A percentile compares a stretch with the other conserved stretches of the same genome.
phyloP scores from a whole-genome alignment of 495 filamentous ascomycete genomes.

The Hypoxylon cercidicola region DNA sequence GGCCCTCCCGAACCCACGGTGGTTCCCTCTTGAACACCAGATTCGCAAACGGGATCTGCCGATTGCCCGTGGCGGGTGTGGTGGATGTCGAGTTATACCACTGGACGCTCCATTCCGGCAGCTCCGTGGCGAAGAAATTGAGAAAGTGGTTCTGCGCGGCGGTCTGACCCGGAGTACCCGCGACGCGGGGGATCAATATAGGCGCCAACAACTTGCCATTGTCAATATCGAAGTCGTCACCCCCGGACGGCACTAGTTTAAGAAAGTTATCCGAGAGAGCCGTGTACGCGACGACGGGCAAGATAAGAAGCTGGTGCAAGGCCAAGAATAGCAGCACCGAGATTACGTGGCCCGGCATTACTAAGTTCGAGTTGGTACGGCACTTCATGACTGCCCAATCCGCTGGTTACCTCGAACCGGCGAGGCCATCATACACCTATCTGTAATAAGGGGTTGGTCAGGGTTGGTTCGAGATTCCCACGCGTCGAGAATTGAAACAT shows the following conservation, averaged over 20 bases:
- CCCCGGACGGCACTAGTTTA: conserved; percentile 70
- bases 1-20: conserved; percentile 76
- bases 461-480: conserved; percentile 5
- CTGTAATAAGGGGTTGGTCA: not conserved
- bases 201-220: conserved; percentile 81
- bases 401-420: conserved; percentile 42
- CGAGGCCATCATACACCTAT: conserved; percentile 37
- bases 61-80: conserved; percentile 76
- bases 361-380: conserved; percentile 20
- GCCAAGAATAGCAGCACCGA: conserved; percentile 39
- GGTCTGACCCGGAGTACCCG: conserved; percentile 81
- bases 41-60: conserved; percentile 83
- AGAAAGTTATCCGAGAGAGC: conserved; percentile 78
- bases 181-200: conserved; percentile 89
- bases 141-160: conserved; percentile 83
- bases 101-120: conserved; percentile 81
- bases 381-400: conserved; percentile 33
- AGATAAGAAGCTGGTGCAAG: conserved; percentile 48
- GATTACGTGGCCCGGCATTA: conserved; percentile 40
- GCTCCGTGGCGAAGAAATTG: conserved; percentile 75
- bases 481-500: conserved; percentile 17
- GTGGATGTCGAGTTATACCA: conserved; percentile 87
- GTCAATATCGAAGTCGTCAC: conserved; percentile 82
- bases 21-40: conserved; percentile 90
- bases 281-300: conserved; percentile 69